Evolutionary conservation across 2,329 filamentous ascomycete genomes (phyloP), one percentile per base, ranked within the genome.

Genomic region (Phyllosticta paracitricarpa): DNA sequence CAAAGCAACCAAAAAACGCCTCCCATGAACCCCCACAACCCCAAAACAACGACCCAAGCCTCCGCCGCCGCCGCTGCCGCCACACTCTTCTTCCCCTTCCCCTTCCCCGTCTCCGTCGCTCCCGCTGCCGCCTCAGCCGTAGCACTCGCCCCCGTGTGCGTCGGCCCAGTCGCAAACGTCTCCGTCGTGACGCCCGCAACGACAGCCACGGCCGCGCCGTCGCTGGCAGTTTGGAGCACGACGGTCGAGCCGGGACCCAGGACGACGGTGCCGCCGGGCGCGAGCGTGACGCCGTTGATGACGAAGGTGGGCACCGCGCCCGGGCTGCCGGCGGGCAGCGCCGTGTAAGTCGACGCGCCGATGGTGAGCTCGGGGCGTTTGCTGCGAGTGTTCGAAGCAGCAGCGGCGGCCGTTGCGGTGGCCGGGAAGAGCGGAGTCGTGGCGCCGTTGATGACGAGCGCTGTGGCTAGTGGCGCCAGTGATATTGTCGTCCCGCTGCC

Each of bases 251-350:
- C 55, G 4, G 35, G 52, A 12, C 51, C 58, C 1, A 74, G 64
- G 17, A 69, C 71, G 28, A 75, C 69, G 1, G 64, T 63, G 9
- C 70, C 70, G 4, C 72, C 74, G 5, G 75, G 71, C 1, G 67
- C 65, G 1, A 78, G 68, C 2, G 74, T 76, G 48, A 75, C 68
- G 17, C 73, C 76, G 14, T 69, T 68, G 12, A 78, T 66, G 14
- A 77, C 61, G 53, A 77, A 79, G 0, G 59, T 61, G 22, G 17
- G 25, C 24, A 35, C 59, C 1, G 40, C 28, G 28, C 28, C 54
- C 25, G 24, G 17, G 19, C 58, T 33, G 1, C 52, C 54, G 17
- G 26, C 51, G 6, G 58, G 22, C 1, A 60, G 33, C 14, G 59
- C 54, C 2, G 59, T 61, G 54, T 61, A 61, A 7, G 33, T 61